phyloP scores from a whole-genome alignment of 2,329 filamentous ascomycete genomes.

The Venturia pyrina region DNA sequence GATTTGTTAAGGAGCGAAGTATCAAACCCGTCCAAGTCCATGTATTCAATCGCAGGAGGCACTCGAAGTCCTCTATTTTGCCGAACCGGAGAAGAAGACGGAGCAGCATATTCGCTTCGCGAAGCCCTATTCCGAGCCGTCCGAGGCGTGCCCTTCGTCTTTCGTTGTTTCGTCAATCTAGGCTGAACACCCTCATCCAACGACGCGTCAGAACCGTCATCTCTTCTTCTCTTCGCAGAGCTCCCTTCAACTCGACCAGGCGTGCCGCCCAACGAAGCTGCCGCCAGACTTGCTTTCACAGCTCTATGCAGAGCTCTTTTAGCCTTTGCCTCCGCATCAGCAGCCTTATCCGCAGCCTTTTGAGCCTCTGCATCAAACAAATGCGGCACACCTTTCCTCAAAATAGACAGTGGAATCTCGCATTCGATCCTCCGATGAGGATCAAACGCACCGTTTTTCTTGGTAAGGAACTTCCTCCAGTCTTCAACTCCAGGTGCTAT shows the following conservation, averaged over 20 bases:
- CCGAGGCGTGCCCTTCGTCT: neutral
- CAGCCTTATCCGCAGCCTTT: neutral
- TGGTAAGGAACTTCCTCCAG: conserved; percentile 21
- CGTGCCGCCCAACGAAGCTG: neutral
- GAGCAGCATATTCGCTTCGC: neutral
- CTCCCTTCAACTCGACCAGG: neutral
- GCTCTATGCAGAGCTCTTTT: neutral
- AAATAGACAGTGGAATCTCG: conserved; percentile 26
- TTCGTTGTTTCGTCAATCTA: neutral
- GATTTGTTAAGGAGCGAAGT: neutral
- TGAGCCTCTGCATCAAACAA: neutral
- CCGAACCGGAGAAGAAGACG: neutral
- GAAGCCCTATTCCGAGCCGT: neutral
- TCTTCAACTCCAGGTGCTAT: conserved; percentile 18
- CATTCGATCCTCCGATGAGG: conserved; percentile 24
- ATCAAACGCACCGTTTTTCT: conserved; percentile 24
- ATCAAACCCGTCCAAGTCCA: neutral
- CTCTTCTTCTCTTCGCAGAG: neutral
- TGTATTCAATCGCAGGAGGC: neutral
- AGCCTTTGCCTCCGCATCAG: neutral
- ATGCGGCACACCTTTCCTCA: conserved; percentile 22
- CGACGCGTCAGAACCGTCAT: neutral
- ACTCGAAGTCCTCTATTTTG: neutral
- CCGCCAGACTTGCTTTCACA: neutral
- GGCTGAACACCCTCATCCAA: neutral